Evolutionary conservation across 2,329 filamentous ascomycete genomes (phyloP).

Genomic region (Microsporum canis): DNA sequence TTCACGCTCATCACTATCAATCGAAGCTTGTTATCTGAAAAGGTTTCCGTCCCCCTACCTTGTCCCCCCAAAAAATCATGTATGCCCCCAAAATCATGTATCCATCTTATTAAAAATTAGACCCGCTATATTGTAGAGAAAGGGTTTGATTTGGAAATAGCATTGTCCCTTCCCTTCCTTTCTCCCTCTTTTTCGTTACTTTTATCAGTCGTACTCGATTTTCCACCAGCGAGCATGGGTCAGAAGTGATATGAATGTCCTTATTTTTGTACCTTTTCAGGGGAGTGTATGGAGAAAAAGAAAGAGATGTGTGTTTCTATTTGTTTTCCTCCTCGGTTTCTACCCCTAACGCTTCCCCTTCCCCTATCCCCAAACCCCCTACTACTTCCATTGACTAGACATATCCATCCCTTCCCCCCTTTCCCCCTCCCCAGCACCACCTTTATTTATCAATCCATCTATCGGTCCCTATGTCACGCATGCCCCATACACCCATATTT

Average conservation of each 20-base stretch:
- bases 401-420: background rate
- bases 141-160: conserved; percentile 5
- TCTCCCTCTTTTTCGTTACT: background rate
- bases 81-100: conserved; percentile 7
- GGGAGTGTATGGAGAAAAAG: conserved; percentile 2
- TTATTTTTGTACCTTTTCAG: conserved; percentile 2
- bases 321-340: background rate
- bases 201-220: background rate
- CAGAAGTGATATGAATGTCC: conserved; percentile 1
- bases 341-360: background rate
- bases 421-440: background rate
- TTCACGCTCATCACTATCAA: conserved; percentile 6
- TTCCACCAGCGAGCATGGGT: background rate
- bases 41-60: conserved; percentile 19
- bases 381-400: background rate
- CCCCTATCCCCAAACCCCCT: background rate
- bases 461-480: background rate
- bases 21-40: conserved; percentile 14
- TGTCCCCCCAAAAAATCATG: conserved; percentile 18
- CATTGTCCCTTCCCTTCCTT: conserved; percentile 6
- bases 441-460: background rate
- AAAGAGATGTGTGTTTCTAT: background rate
- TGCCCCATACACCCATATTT: background rate
- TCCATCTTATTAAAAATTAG: conserved; percentile 13
- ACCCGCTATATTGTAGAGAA: conserved; percentile 8